Evolutionary conservation across 768 basidiomycete genomes (phyloP), one percentile per base, ranked within the genome.

Genomic region (Cytidiella melzeri): DNA sequence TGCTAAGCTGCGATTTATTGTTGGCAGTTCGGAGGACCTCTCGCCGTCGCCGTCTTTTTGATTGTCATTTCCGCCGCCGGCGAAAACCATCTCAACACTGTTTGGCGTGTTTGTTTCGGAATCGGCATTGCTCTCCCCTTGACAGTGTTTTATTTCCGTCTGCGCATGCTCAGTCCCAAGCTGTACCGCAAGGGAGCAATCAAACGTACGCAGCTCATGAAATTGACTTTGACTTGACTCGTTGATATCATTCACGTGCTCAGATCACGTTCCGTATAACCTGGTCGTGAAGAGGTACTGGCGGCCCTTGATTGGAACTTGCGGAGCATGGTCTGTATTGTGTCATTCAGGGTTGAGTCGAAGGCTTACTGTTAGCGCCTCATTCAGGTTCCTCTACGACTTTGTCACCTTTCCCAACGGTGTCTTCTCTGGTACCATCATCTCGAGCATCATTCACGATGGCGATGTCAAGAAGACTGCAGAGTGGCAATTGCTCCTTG

Each of bases 401-500:
- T 84, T 84, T 50, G 78, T 87, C 25, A 81, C 80, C 4, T 87
- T 84, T 62, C 85, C 83, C 0, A 86, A 86, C 55, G 82, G 83
- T 15, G 78, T 84, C 4, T 86, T 84, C 66, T 77, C 76, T 23
- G 77, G 77, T 7, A 75, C 77, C 6, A 84, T 85, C 52, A 84
- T 87, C 36, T 74, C 81, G 4, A 78, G 75, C 42, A 75, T 87
- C 23, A 81, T 85, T 37, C 73, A 78, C 43, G 60, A 74, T 30
- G 68, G 69, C 5, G 69, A 73, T 55, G 72, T 81, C 61, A 80
- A 79, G 60, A 54, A 63, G 48, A 86, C 77, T 2, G 82, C 83
- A 3, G 84, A 85, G 61, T 85, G 74, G 70, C 82, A 83, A 55
- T 72, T 85, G 18, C 68, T 85, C 2, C 73, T 84, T 6, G 78